phyloP scores from a whole-genome alignment of 106 monocot genomes.

The Platanthera guangdongensis region DNA sequence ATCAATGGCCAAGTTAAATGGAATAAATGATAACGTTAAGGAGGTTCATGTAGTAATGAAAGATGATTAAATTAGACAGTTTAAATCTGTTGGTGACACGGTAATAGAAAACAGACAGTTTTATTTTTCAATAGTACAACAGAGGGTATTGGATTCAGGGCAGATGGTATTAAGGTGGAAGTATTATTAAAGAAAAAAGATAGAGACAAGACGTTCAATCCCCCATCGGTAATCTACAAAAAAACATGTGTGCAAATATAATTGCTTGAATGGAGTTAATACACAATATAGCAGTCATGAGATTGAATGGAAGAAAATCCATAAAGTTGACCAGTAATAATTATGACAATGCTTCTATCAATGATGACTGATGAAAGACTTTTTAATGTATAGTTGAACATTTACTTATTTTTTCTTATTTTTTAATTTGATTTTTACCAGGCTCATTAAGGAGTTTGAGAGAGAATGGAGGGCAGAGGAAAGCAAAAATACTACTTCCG shows the following conservation, averaged over 20 bases:
- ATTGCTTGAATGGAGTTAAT: background rate
- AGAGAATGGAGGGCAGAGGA: slow-evolving; percentile 39
- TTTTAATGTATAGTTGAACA: background rate
- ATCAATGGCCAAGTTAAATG: background rate
- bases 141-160: background rate
- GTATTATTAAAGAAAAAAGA: background rate
- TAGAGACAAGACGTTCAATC: no score
- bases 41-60: background rate
- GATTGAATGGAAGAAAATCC: background rate
- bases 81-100: background rate
- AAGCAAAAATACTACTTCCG: slow-evolving; percentile 26
- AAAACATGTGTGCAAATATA: background rate
- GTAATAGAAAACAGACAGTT: background rate
- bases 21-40: background rate
- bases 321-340: background rate
- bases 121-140: background rate
- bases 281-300: background rate
- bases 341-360: background rate
- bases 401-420: background rate
- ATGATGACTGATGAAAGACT: background rate
- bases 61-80: background rate
- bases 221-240: background rate
- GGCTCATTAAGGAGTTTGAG: slow-evolving; percentile 59
- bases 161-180: background rate
- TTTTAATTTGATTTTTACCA: slow-evolving; percentile 8